Evolutionary conservation across 495 filamentous ascomycete species (phyloP), one percentile per base, ranked within the genome.

Genomic region (Penicillium mononematosum): DNA sequence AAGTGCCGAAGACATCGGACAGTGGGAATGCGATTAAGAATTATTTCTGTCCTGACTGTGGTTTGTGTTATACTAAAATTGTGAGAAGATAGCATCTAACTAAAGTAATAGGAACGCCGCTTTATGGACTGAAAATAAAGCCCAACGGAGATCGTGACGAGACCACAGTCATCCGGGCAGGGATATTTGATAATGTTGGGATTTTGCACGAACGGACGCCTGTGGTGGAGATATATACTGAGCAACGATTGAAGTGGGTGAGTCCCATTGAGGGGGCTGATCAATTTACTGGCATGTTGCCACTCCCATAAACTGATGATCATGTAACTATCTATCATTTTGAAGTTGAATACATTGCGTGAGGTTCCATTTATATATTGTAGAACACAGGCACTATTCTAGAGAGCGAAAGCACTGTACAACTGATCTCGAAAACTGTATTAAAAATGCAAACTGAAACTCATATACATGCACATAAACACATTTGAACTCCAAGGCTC

Each of bases 41-140:
- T 24, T 73, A 68, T 59, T 73, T 73, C 58, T 76, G 73, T 53
- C 45, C 70, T 0, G 71, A 76, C 22, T 76, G 73, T 65, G 73
- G 73, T 74, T 1, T 49, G 68, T 63, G 42, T 47, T 32, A 32
- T 20, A 49, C 36, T 29, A 10, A 49, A 1, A 2, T 9, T 55
- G 10, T 48, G 45, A n/a, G 8, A 51, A 50, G 19, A 48, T 17
- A 38, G 11, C 36, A 22, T 38, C 58, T 70, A 31, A 58, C 38
- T 7, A 57, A 22, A 16, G 3, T 51, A 9, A n/a, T 58, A 75
- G 73, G 73, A 9, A 70, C 71, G 44, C 70, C 73, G 19, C 64
- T 76, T 9, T 76, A 49, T 58, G 73, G 73, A 27, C 25, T 6
- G 0, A 68, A 46, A 20, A 32, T 68, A 1, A 59, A 67, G 0